Conservation (phyloP, 1,284 basidiomycete genomes). For the Tylopilus sp. region DNA sequence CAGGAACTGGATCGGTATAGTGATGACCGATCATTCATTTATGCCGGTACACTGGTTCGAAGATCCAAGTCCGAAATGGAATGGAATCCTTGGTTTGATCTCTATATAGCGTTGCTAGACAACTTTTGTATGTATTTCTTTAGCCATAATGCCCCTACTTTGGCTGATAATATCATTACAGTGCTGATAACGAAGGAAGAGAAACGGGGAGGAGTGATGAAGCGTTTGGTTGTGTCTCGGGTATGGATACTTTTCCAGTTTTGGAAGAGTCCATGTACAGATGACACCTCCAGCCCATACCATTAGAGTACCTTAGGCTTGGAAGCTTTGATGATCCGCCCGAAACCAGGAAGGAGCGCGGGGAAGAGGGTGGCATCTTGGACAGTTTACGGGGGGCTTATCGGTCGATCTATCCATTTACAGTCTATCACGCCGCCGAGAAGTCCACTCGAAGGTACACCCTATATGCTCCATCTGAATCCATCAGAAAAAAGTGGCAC, state of each 20-base stretch:
- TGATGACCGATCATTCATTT: conserved; percentile 75
- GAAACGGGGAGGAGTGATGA: conserved; percentile 58
- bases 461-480: conserved; percentile 71
- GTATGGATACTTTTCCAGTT: conserved; percentile 52
- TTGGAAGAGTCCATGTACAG: conserved; percentile 10
- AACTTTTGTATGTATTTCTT: conserved; percentile 68
- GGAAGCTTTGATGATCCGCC: conserved; percentile 68
- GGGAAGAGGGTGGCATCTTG: conserved; percentile 67
- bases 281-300: conserved; percentile 67
- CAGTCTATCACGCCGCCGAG: conserved; percentile 74
- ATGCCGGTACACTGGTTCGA: conserved; percentile 69
- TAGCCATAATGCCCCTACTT: conserved; percentile 2
- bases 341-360: conserved; percentile 70
- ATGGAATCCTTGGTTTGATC: conserved; percentile 73
- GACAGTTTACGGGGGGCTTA: conserved; percentile 63
- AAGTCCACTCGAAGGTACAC: conserved; percentile 72
- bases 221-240: conserved; percentile 69
- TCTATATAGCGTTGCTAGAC: conserved; percentile 77
- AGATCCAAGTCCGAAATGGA: conserved; percentile 67
- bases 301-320: conserved; percentile 78
- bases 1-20: conserved; percentile 86
- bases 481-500: conserved; percentile 69
- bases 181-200: conserved; percentile 76
- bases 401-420: conserved; percentile 76
- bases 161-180: conserved; percentile 36